Conservation (phyloP, 2,329 filamentous ascomycete species). For the Chaetomiaceae sp. region DNA sequence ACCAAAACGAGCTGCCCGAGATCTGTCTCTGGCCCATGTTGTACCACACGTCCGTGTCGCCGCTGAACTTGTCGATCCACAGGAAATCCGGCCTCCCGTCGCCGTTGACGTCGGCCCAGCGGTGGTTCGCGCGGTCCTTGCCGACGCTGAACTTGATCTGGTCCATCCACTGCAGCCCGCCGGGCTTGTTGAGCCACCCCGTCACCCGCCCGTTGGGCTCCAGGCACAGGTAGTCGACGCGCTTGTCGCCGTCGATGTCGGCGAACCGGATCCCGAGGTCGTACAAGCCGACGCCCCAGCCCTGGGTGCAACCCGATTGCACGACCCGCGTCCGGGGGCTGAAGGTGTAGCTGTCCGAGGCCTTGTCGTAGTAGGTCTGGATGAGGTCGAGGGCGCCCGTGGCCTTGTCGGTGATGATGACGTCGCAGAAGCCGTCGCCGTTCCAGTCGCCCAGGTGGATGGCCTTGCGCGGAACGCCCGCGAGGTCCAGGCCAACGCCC, state of each 20-base stretch:
- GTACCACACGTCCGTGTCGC: not conserved
- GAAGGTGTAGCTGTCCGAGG: not conserved
- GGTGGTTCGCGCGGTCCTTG: constrained; percentile 35
- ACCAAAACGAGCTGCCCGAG: not conserved
- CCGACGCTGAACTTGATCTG: constrained; percentile 30
- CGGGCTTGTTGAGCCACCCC: constrained; percentile 17
- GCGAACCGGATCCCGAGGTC: constrained; percentile 9
- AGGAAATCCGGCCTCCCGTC: constrained; percentile 35
- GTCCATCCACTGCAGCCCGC: constrained; percentile 18
- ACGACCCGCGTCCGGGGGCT: constrained; percentile 2
- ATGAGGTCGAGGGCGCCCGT: constrained; percentile 10
- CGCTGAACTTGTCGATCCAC: constrained; percentile 34
- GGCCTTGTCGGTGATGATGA: constrained; percentile 10
- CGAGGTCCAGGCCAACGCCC: not conserved
- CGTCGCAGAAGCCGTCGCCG: constrained; percentile 15
- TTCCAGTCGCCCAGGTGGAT: constrained; percentile 17
- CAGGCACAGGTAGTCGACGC: constrained; percentile 14
- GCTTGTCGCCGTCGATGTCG: constrained; percentile 17
- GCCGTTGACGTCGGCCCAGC: constrained; percentile 38
- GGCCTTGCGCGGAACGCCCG: constrained; percentile 1
- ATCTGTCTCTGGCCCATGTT: not conserved
- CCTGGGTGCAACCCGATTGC: not conserved
- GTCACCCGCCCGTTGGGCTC: constrained; percentile 12
- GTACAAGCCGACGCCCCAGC: not conserved
- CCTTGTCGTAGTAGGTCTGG: constrained; percentile 1